phyloP scores from a whole-genome alignment of 371 early-diverging fungal species.

The Apophysomyces trapeziformis region DNA sequence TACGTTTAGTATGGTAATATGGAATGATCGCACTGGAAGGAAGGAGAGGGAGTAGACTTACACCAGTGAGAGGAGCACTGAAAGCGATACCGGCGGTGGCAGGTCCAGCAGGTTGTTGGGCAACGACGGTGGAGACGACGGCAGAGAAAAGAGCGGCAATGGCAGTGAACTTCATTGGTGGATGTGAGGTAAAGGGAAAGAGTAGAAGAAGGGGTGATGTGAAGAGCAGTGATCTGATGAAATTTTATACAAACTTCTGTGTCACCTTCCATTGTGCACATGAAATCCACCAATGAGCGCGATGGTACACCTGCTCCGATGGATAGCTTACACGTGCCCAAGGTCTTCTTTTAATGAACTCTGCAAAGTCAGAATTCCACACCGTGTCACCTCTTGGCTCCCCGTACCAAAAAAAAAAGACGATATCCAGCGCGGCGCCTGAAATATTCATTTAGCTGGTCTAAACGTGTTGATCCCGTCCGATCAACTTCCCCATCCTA shows the following conservation, averaged over 20 bases:
- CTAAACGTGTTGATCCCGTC: no score
- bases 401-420: background rate
- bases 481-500: no score
- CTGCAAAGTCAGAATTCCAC: slow-evolving; percentile 2
- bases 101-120: slow-evolving; percentile 1
- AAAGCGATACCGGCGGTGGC: slow-evolving; percentile 18
- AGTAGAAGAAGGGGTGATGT: slow-evolving; percentile 13
- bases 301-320: background rate
- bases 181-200: slow-evolving; percentile 3
- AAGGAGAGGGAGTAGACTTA: slow-evolving; percentile 1
- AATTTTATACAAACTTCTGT: slow-evolving; percentile 2
- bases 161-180: slow-evolving; percentile 20
- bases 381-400: slow-evolving; percentile 10
- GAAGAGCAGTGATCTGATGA: slow-evolving; percentile 8
- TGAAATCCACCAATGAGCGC: slow-evolving; percentile 10
- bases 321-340: slow-evolving; percentile 8
- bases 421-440: background rate
- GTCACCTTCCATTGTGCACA: slow-evolving; percentile 11
- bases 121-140: slow-evolving; percentile 15
- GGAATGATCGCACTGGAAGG: background rate
- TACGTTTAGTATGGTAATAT: background rate
- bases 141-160: slow-evolving; percentile 17
- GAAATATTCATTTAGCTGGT: background rate
- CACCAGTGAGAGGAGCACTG: slow-evolving; percentile 15
- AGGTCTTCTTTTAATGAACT: background rate